Evolutionary conservation across 345 rosid species (phyloP).

Genomic region (Eucalyptus lansdowneana): DNA sequence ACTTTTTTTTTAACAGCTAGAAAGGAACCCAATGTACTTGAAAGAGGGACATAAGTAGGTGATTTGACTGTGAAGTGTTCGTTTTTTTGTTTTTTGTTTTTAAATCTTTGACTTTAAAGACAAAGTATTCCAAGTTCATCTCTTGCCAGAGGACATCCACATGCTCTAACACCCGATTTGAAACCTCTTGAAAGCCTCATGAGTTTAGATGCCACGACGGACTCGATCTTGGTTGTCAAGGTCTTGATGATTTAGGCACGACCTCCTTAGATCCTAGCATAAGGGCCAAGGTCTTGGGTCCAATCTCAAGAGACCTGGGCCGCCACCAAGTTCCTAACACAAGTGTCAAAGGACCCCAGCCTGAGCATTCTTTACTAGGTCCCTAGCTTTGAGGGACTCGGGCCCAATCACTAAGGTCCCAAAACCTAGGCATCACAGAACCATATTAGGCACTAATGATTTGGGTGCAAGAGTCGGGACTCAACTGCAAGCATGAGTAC

Average conservation of each 20-base stretch:
- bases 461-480: neutral
- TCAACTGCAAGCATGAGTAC: neutral
- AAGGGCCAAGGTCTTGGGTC: neutral
- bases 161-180: neutral
- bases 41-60: neutral
- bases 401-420: neutral
- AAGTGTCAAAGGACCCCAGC: no score
- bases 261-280: neutral
- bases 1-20: neutral
- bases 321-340: neutral
- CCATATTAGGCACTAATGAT: neutral
- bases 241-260: no score
- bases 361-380: no score
- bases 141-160: neutral
- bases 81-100: neutral
- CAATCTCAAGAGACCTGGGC: accelerated
- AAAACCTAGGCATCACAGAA: neutral
- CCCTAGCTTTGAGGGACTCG: neutral
- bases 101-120: neutral
- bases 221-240: neutral
- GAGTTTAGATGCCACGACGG: neutral
- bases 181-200: neutral
- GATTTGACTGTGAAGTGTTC: neutral
- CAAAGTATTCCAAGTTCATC: neutral
- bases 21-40: neutral